Evolutionary conservation across 2,329 filamentous ascomycete genomes (phyloP), one percentile per base, ranked within the genome.

Genomic region (Cyphellophora europaea): DNA sequence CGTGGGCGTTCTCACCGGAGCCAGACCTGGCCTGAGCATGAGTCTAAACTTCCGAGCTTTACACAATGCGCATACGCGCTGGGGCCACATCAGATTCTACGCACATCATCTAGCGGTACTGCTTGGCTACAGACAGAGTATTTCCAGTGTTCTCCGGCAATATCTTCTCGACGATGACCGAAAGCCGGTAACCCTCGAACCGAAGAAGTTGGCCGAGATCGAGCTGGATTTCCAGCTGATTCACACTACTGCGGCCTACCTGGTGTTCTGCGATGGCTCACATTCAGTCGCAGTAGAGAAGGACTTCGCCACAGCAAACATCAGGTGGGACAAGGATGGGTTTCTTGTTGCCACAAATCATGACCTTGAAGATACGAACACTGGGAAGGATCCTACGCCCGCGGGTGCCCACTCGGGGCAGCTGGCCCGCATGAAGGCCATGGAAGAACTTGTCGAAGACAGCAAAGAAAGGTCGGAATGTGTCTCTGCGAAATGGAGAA

Each of bases 311-410:
- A 62, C 52, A 1, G 71, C 67, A 3, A 57, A 57, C 1, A 47
- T 67, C 5, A 58, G 62, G n/a, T 11, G 11, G 3, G 57, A 56
- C 1, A 67, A 65, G 2, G 51, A 52, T 1, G 56, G 63, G 2
- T 77, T 79, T 47, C 65, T 77, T 23, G 61, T 67, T 3, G 62
- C 65, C 8, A 76, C 72, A 1, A 79, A 79, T 48, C 69, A 72
- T 49, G 72, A 78, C 38, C 48, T 2, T 62, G 55, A 32, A 52
- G 66, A 32, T 51, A 57, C 30, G 45, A 49, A n/a, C 59, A 55
- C 41, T 65, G 62, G 61, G 48, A 33, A 47, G 38, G 23, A 31
- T 25, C 1, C 8, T 17, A 25, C 17, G 12, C 16, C 31, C 21
- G 31, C 11, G 11, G 18, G 14, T 19, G 11, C 14, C 14, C 11